Conservation (phyloP, 2,329 filamentous ascomycete genomes). For the Trichoderma koningiopsis region DNA sequence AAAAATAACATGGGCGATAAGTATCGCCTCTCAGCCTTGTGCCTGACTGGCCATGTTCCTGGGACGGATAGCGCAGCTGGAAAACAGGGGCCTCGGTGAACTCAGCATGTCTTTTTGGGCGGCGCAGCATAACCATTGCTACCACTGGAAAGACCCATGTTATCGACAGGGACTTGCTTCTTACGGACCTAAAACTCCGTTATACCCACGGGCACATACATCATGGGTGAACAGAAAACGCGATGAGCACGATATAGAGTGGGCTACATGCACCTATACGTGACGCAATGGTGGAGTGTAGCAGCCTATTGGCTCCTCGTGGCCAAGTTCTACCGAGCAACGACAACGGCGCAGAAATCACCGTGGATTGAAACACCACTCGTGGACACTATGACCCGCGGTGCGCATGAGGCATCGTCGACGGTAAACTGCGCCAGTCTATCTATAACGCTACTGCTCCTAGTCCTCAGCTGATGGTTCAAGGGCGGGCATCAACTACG, state of each 20-base stretch:
- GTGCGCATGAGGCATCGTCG: neutral
- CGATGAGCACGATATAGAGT: neutral
- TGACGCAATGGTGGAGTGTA: neutral
- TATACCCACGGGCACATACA: neutral
- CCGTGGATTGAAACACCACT: neutral
- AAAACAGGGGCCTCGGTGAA: slow-evolving; percentile 16
- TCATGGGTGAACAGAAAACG: neutral
- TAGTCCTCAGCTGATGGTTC: neutral
- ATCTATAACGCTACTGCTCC: neutral
- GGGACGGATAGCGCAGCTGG: slow-evolving; percentile 12
- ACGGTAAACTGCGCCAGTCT: neutral
- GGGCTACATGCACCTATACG: neutral
- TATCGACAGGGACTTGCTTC: neutral
- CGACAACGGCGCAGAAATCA: slow-evolving; percentile 1
- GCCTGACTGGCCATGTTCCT: slow-evolving; percentile 7
- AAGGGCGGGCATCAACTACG: neutral
- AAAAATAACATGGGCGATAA: neutral
- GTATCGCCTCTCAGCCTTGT: slow-evolving; percentile 20
- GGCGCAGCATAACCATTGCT: neutral
- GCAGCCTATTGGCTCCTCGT: neutral
- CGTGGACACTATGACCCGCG: neutral
- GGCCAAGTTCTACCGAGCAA: neutral
- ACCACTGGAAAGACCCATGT: neutral
- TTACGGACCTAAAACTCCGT: neutral
- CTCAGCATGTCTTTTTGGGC: neutral